Base-by-base conservation (phyloP, 495 filamentous ascomycete genomes). In the Daldinia vernicosa region DNA sequence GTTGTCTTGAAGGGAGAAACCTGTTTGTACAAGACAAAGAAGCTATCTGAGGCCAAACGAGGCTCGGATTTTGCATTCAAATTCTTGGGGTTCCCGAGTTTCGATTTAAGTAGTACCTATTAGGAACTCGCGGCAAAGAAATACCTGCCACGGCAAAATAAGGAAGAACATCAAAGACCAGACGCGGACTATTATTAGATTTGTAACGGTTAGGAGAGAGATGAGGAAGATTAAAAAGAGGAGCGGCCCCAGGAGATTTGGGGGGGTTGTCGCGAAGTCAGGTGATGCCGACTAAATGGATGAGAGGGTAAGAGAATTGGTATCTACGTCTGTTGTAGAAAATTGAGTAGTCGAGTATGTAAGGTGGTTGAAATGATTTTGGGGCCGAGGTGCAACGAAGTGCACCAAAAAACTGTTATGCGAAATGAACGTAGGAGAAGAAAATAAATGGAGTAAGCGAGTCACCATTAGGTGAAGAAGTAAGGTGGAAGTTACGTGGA, bases 1-100 rank as follows among this genome's bases (percentile, higher is more conserved):
- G n/a, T 37, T 55, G 30, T 39, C 54, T 59, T 27, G 30, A 14
- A 32, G 37, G 50, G 47, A 22, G 57, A 35, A 35, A 45, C 8
- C 51, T 37, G 53, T 45, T 53, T 35, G 15, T 12, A 19, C 28
- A 14, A 32, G 35, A 70, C 67, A 70, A 70, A 65, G 67, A 70
- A 60, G 35, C 27, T 28, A 39, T 22, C 43, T 47, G 43, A 47
- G 43, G 52, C 57, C 60, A 70, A 60, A 54, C 45, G 15, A 47
- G 28, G 7, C 47, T 19, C 28, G 27, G 53, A 60, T 39, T 55
- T 60, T 30, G 43, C 24, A 47, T 24, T 14, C 12, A 14, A 14
- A 35, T 35, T 19, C 19, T 47, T 24, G 43, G 43, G 19, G 17
- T 12, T 9, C 9, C 19, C 19, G 43, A 24, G 9, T 0, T 24